A percentile compares a stretch with the other conserved stretches of the same genome.
Conservation (phyloP, 2,329 filamentous ascomycete genomes). For the Pseudogymnoascus sp. region DNA sequence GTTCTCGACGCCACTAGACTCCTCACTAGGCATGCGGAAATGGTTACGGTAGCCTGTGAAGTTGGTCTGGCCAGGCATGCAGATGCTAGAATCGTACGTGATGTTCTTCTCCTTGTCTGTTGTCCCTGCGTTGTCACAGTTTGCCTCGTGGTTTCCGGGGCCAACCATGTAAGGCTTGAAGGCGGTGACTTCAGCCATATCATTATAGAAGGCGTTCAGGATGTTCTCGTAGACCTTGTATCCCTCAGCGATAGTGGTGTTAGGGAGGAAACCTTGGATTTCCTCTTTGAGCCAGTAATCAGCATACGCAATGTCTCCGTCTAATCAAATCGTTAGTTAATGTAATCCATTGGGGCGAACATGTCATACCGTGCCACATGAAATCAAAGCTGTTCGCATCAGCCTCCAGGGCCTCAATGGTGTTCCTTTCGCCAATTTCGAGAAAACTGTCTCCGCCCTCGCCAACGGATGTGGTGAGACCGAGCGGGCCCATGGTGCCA, state of each 20-base stretch:
- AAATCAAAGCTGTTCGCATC: slow-evolving; percentile 14
- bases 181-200: slow-evolving; percentile 44
- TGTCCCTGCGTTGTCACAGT: slow-evolving; percentile 31
- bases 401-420: slow-evolving; percentile 13
- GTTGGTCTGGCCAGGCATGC: slow-evolving; percentile 46
- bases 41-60: slow-evolving; percentile 52
- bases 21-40: slow-evolving; percentile 44
- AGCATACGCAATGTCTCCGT: slow-evolving; percentile 46
- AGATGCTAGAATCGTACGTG: slow-evolving; percentile 34
- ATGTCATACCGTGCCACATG: slow-evolving; percentile 15
- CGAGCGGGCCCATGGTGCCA: slow-evolving; percentile 16
- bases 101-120: slow-evolving; percentile 34
- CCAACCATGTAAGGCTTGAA: slow-evolving; percentile 49
- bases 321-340: background rate
- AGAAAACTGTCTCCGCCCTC: slow-evolving; percentile 7
- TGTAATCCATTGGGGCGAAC: background rate
- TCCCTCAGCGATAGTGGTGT: slow-evolving; percentile 41
- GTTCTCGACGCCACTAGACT: slow-evolving; percentile 40
- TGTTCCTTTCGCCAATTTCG: slow-evolving; percentile 14
- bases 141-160: slow-evolving; percentile 54
- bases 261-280: slow-evolving; percentile 28
- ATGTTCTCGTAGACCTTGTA: slow-evolving; percentile 47
- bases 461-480: slow-evolving; percentile 14
- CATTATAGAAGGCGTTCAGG: slow-evolving; percentile 48
- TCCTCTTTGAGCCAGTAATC: slow-evolving; percentile 42